Evolutionary conservation across 2,329 filamentous ascomycete genomes (phyloP).

Genomic region (Fusarium solani-melongenae): DNA sequence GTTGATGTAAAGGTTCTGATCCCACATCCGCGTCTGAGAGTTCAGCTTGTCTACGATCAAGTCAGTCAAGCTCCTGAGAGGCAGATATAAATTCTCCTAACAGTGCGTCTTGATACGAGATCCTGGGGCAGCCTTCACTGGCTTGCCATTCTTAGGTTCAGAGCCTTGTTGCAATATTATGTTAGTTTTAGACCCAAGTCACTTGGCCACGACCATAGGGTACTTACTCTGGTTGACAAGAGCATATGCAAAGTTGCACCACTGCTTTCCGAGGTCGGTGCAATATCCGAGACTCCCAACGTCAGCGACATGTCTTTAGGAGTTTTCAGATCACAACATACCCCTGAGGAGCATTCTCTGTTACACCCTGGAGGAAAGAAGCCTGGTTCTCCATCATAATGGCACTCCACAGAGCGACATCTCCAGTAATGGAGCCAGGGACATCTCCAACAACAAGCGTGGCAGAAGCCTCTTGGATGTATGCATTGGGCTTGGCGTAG

Average conservation of each 20-base stretch:
- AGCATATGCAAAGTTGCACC: slow-evolving; percentile 24
- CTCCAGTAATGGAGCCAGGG: slow-evolving; percentile 13
- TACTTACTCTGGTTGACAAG: slow-evolving; percentile 6
- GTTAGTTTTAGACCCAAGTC: background rate
- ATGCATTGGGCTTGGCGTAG: background rate
- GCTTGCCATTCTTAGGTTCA: slow-evolving; percentile 4
- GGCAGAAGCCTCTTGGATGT: slow-evolving; percentile 19
- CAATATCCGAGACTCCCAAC: slow-evolving; percentile 4
- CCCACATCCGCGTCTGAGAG: slow-evolving; percentile 7
- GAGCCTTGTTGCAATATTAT: background rate
- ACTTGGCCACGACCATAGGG: background rate
- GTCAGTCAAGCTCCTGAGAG: background rate
- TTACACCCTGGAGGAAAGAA: slow-evolving; percentile 16
- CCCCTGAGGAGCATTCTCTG: slow-evolving; percentile 9
- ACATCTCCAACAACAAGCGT: slow-evolving; percentile 7
- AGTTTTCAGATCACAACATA: background rate
- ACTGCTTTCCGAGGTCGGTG: slow-evolving; percentile 9
- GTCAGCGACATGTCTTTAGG: background rate
- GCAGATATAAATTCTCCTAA: background rate
- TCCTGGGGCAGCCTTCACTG: slow-evolving; percentile 2
- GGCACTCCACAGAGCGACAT: slow-evolving; percentile 18
- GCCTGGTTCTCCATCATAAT: slow-evolving; percentile 18
- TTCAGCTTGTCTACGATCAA: slow-evolving; percentile 3
- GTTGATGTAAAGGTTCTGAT: slow-evolving; percentile 18
- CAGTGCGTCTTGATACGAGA: slow-evolving; percentile 17